Base-by-base conservation (phyloP, 176 grass and related monocot genomes). In the Triticum urartu region DNA sequence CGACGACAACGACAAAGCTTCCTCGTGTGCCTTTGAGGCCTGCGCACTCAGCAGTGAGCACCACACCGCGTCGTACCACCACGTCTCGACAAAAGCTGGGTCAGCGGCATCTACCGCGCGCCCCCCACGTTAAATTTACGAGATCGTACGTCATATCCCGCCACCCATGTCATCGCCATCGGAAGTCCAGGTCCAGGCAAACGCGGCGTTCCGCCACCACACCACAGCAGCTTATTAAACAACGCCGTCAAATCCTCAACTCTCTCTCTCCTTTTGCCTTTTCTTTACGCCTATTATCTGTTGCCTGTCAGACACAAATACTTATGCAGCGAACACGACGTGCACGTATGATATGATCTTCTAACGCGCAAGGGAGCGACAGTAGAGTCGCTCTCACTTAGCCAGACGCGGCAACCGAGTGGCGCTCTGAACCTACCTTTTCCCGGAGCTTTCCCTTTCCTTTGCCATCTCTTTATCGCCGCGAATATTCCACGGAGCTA, bases 181-280 rank as follows among this genome's bases (percentile, higher is more conserved):
- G 80, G 87, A 79, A 68, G 64, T 42, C 45, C 67, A 81, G 21
- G 58, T 58, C 72, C 81, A 62, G 9, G 39, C 75, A 9, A 84
- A 80, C 85, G 89, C 85, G 85, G 89, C 85, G 67, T 14, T 77
- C 63, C 85, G 58, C 33, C 68, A 56, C 62, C 80, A 24, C 75
- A 52, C 18, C 5, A 0, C 20, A 3, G 0, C 17, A 3, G 0
- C 17, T 59, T 67, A 68, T 59, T 67, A 68, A 85, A 43, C 20
- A 69, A 83, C 30, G 22, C 71, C 64, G 18, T 68, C 79, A 81
- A 82, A 82, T 81, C 79, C 20, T 9, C 11, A 54, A 5, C 30
- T 25, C 3, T 35, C 15, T 35, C 15, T 36, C 38, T 42, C 38
- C 35, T 6, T 21, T 72, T 25, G 70, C 68, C 34, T 69, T 54